Conservation (phyloP, 345 rosid species). For the Eucalyptus albens region DNA sequence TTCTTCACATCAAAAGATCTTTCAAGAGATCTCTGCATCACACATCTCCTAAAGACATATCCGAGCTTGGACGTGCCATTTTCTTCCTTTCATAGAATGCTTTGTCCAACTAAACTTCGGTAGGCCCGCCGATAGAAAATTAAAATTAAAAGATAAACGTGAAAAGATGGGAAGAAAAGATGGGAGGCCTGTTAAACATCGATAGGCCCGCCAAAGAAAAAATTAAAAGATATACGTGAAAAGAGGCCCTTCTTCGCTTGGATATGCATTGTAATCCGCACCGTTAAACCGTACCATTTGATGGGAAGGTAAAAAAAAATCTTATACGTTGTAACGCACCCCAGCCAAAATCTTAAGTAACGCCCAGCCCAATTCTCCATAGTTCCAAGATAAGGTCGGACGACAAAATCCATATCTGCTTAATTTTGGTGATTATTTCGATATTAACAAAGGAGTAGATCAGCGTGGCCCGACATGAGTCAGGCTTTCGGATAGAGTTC, state of each 20-base stretch:
- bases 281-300: too few species aligned
- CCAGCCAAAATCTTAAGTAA: too few species aligned
- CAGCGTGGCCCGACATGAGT: neutral
- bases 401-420: neutral
- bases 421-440: neutral
- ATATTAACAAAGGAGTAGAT: neutral
- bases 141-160: too few species aligned
- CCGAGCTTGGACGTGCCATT: neutral
- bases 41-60: neutral
- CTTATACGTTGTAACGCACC: too few species aligned
- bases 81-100: neutral
- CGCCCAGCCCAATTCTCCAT: fast-evolving
- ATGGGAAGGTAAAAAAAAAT: too few species aligned
- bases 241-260: too few species aligned
- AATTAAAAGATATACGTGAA: too few species aligned
- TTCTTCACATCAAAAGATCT: neutral
- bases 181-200: too few species aligned
- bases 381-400: neutral
- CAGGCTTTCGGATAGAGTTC: neutral
- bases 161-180: neutral
- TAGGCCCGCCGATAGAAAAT: neutral
- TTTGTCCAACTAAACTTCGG: too few species aligned
- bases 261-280: too few species aligned
- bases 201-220: too few species aligned
- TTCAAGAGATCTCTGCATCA: neutral